Evolutionary conservation across 257 asterid genomes (phyloP), one percentile per base, ranked within the genome.

Genomic region (Nicotiana paniculata): DNA sequence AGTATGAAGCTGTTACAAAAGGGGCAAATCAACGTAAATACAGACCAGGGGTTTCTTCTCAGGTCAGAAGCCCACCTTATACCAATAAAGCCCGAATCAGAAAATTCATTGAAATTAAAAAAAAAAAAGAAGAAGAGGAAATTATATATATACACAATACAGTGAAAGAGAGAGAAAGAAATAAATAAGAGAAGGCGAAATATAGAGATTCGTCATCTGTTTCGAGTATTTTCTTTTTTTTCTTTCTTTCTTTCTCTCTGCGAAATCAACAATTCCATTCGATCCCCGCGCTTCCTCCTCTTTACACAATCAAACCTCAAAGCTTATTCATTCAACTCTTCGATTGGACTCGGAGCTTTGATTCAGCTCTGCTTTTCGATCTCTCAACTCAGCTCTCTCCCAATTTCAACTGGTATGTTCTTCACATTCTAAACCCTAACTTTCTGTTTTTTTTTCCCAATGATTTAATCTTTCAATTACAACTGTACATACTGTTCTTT

Each of bases 201-300:
- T 24, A 46, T 46, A 90, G 89, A 88, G 95, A 91, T 91, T 90
- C 92, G 89, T 91, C 92, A 87, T 85, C 51, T 43, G 51, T 12
- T 43, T 0, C 12, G 51, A 43, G 51, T 43, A 43, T 9, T 43
- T 43, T 7, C 3, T 8, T 43, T 9, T 89, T 83, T 86, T 28
- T 28, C 30, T 28, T 28, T 28, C 86, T 86, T 84, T 79, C 87
- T 86, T 89, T 79, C 84, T 82, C 84, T 70, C 84, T 82, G 43
- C 46, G 82, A 75, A 87, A 85, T 89, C 83, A 86, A 85, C 95
- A 92, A 91, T 89, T 91, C 84, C 62, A 48, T 74, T 74, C 80
- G 80, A 75, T 75, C 68, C 58, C 58, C 58, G 57, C 57, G 83
- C 69, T 84, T 79, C 83, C 81, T 83, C 84, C 75, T 69, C 79